These are phyloP conservation scores for Moricandia arvensis DNA, from an alignment of 345 rosid species.

Conservation along the genomic window DNA sequence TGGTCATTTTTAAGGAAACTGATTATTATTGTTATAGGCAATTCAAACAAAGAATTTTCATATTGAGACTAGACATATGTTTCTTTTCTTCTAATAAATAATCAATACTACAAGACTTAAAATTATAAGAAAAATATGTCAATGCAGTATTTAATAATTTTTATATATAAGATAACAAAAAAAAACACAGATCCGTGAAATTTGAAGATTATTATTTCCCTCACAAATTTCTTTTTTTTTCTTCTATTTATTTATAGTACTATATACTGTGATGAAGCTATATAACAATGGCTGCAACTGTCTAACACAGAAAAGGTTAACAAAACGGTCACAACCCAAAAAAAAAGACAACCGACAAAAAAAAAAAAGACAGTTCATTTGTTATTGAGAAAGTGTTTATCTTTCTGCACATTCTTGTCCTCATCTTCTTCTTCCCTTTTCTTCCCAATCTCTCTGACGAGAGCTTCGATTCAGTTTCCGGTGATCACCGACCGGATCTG, in stretches of 20 bases:
- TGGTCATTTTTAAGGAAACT: too few species aligned
- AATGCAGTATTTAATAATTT: background rate
- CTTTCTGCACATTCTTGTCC: constrained; percentile 35
- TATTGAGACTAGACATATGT: too few species aligned
- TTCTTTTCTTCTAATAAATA: too few species aligned
- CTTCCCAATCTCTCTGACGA: constrained; percentile 16
- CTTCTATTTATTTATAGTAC: background rate
- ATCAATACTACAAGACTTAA: background rate
- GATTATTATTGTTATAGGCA: too few species aligned
- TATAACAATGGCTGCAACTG: constrained; percentile 33
- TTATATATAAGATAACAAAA: background rate
- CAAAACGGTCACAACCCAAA: constrained; percentile 33
- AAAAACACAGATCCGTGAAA: background rate
- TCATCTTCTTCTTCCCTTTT: constrained; percentile 18
- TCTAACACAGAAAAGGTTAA: constrained; percentile 33
- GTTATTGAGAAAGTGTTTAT: constrained; percentile 9
- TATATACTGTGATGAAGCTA: background rate
- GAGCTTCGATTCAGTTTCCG: constrained; percentile 27
- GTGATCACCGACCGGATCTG: constrained; percentile 33
- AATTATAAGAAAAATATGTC: background rate
- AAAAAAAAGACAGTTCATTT: constrained; percentile 20
- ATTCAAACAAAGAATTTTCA: too few species aligned
- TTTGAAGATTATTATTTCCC: background rate
- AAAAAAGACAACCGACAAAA: constrained; percentile 37
- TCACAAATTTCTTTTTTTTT: background rate